These are phyloP conservation scores for Erysimum cheiri DNA, from an alignment of 441 rosid species.

Conservation along the genomic window DNA sequence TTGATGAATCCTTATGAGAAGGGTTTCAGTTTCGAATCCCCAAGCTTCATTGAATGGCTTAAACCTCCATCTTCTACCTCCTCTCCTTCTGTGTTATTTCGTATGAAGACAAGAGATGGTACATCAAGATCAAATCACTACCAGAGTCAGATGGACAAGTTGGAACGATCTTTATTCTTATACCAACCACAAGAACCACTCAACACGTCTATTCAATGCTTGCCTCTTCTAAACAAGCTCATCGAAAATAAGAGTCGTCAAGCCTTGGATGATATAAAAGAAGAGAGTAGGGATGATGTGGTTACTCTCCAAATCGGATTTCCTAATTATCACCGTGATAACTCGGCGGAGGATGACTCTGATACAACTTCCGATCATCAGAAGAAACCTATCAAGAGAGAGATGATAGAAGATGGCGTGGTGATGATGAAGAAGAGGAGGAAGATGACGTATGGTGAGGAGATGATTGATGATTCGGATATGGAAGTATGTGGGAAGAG, in stretches of 20 bases:
- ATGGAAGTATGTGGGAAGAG: constrained; percentile 58
- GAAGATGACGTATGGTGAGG: constrained; percentile 29
- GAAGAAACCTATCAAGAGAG: constrained; percentile 48
- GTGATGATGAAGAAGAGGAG: constrained; percentile 40
- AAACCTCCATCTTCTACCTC: constrained; percentile 59
- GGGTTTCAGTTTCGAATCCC: constrained; percentile 50
- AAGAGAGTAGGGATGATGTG: constrained; percentile 52
- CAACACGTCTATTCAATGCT: constrained; percentile 57
- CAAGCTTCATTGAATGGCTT: constrained; percentile 92
- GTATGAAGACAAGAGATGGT: constrained; percentile 50
- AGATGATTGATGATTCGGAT: constrained; percentile 49
- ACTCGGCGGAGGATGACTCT: constrained; percentile 30
- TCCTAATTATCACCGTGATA: constrained; percentile 51
- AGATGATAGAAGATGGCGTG: constrained; percentile 30
- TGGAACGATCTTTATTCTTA: constrained; percentile 45
- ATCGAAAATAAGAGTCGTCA: constrained; percentile 52
- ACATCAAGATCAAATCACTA: constrained; percentile 36
- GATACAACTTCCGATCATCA: constrained; percentile 42
- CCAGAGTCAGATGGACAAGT: constrained; percentile 46
- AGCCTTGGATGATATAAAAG: constrained; percentile 45
- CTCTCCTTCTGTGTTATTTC: constrained; percentile 46
- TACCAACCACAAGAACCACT: constrained; percentile 43
- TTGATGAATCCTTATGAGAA: constrained; percentile 56
- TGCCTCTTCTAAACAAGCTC: constrained; percentile 80
- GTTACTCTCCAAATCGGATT: constrained; percentile 89